Evolutionary conservation across 768 basidiomycete genomes (phyloP).

Genomic region (Cystobasidium ongulense): DNA sequence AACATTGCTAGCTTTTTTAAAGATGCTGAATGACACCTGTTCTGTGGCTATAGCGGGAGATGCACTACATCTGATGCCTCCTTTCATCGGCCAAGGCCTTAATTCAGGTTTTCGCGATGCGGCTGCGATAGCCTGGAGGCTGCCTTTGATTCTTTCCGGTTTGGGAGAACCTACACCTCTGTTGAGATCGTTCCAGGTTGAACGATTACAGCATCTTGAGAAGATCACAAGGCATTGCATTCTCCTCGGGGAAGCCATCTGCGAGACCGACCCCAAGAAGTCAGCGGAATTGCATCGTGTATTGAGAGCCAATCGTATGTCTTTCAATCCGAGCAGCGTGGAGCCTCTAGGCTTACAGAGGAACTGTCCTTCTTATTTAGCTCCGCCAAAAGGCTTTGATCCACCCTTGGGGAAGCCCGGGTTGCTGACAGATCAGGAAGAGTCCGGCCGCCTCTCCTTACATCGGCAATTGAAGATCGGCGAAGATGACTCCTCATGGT

Average conservation of each 20-base stretch:
- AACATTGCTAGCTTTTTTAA: too few species aligned
- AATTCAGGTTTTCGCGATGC: constrained; percentile 17
- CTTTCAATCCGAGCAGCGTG: too few species aligned
- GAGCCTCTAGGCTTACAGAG: background rate
- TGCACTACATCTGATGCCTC: constrained; percentile 14
- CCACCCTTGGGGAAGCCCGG: constrained; percentile 1
- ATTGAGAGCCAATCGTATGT: constrained; percentile 1
- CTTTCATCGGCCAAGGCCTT: constrained; percentile 14
- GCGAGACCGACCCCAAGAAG: constrained; percentile 7
- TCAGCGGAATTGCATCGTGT: background rate
- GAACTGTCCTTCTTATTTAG: background rate
- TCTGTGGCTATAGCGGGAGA: constrained; percentile 9
- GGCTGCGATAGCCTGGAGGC: constrained; percentile 4
- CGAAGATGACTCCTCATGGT: background rate
- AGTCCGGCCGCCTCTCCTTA: background rate
- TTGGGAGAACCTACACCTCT: background rate
- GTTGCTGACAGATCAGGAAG: background rate
- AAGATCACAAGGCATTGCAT: constrained; percentile 14
- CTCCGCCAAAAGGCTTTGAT: constrained; percentile 14
- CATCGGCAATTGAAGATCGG: background rate
- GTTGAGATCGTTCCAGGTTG: background rate
- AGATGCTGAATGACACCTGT: too few species aligned
- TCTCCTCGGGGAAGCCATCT: constrained; percentile 12
- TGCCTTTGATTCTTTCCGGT: background rate
- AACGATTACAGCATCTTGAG: background rate